phyloP scores from a whole-genome alignment of 306 rosid species.

The Ammopiptanthus mongolicus region DNA sequence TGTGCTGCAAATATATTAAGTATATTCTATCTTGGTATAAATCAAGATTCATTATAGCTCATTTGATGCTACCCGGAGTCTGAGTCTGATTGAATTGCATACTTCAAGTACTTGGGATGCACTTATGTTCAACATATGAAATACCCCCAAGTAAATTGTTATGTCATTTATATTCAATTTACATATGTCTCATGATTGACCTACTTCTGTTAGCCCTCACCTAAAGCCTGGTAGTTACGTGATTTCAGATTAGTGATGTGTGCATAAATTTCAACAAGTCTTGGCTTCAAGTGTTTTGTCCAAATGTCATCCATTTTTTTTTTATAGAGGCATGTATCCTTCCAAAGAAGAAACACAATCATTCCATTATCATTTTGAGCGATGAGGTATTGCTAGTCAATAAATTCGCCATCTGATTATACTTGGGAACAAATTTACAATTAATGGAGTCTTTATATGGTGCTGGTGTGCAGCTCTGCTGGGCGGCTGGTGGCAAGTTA shows the following conservation, averaged over 20 bases:
- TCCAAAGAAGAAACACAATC: background rate
- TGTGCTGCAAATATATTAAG: constrained; percentile 8
- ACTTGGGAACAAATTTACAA: background rate
- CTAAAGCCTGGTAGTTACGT: background rate
- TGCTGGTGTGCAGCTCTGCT: background rate
- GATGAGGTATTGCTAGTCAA: background rate
- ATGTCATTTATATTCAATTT: background rate
- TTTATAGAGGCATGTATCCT: background rate
- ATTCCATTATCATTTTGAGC: background rate
- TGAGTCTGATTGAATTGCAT: background rate
- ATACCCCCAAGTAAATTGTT: too few relatives aligned
- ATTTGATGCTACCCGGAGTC: background rate
- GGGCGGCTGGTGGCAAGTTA: background rate
- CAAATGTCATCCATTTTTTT: background rate
- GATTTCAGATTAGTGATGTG: background rate
- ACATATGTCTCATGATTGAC: background rate
- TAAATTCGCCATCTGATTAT: background rate
- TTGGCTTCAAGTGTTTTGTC: background rate
- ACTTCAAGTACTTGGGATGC: background rate
- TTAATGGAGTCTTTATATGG: background rate
- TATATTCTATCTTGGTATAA: background rate
- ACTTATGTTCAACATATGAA: background rate
- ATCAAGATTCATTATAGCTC: constrained; percentile 13
- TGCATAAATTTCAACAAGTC: background rate
- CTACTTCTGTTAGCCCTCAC: background rate